phyloP scores from a whole-genome alignment of 2,329 filamentous ascomycete genomes.

The Fusarium floridanum region DNA sequence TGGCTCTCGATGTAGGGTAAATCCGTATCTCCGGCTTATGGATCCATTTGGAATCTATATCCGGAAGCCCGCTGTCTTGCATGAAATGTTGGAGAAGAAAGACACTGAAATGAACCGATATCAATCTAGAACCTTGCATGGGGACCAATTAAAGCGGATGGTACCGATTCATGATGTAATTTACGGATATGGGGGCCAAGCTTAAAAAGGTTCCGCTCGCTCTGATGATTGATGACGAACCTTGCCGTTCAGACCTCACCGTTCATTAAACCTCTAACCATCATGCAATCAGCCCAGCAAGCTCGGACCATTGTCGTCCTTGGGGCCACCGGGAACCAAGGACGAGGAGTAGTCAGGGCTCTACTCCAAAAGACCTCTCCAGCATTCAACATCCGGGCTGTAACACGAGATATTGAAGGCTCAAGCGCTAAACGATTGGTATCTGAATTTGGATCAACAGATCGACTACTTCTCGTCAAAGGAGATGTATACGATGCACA shows the following conservation, averaged over 20 bases:
- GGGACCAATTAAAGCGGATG: not conserved
- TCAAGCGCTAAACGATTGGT: not conserved
- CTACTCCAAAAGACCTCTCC: not conserved
- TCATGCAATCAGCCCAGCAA: not conserved
- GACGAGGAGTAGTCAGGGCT: not conserved
- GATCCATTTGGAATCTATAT: not conserved
- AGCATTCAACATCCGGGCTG: not conserved
- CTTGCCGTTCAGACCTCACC: not conserved
- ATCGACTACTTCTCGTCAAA: not conserved
- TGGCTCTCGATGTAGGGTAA: not conserved
- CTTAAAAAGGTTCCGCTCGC: not conserved
- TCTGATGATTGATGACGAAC: not conserved
- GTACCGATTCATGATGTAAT: not conserved
- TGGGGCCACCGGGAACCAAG: slow-evolving; percentile 20
- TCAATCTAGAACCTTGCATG: not conserved
- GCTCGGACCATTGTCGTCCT: slow-evolving; percentile 16
- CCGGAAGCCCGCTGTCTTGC: not conserved
- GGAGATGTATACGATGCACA: slow-evolving; percentile 20
- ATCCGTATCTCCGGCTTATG: not conserved
- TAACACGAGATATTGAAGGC: not conserved
- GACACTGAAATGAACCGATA: not conserved
- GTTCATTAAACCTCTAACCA: not conserved
- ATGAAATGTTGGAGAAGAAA: not conserved
- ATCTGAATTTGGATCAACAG: not conserved
- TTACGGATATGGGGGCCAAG: not conserved